Evolutionary conservation across 2,329 filamentous ascomycete genomes (phyloP).

Genomic region (Lasiodiplodia theobromae): DNA sequence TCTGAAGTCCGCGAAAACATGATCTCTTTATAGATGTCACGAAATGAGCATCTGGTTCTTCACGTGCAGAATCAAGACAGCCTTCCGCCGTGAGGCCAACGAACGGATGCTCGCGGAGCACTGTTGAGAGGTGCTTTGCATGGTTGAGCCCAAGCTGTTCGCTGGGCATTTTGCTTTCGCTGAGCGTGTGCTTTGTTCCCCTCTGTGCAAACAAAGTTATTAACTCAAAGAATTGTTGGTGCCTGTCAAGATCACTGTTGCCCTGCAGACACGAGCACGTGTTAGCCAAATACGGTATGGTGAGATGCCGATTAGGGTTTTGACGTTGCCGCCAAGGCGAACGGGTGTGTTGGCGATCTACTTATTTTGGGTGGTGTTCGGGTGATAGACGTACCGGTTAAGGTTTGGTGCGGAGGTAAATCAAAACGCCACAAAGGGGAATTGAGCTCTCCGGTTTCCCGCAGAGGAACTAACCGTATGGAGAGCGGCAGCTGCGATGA

Average conservation of each 20-base stretch:
- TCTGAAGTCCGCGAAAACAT: not conserved
- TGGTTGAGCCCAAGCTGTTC: not conserved
- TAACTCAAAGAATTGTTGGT: not conserved
- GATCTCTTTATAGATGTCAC: not conserved
- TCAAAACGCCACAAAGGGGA: not conserved
- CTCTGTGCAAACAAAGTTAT: constrained; percentile 10
- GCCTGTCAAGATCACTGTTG: not conserved
- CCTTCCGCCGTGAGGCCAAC: no score
- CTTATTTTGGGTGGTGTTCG: not conserved
- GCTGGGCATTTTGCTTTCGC: not conserved
- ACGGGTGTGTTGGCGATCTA: not conserved
- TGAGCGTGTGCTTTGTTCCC: not conserved
- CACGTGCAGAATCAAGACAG: not conserved
- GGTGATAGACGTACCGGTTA: constrained; percentile 2
- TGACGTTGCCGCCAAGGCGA: not conserved
- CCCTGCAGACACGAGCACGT: not conserved
- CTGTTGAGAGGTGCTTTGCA: not conserved
- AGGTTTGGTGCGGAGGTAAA: constrained; percentile 1
- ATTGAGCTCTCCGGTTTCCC: not conserved
- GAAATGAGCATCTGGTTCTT: not conserved
- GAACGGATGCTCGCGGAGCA: constrained; percentile 9
- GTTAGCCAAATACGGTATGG: not conserved
- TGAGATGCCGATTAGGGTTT: not conserved
- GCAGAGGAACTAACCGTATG: not conserved
- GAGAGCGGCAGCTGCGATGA: not conserved